These are phyloP conservation scores for Fraxinus sp. DNA, from an alignment of 305 asterid species.

Conservation along the genomic window DNA sequence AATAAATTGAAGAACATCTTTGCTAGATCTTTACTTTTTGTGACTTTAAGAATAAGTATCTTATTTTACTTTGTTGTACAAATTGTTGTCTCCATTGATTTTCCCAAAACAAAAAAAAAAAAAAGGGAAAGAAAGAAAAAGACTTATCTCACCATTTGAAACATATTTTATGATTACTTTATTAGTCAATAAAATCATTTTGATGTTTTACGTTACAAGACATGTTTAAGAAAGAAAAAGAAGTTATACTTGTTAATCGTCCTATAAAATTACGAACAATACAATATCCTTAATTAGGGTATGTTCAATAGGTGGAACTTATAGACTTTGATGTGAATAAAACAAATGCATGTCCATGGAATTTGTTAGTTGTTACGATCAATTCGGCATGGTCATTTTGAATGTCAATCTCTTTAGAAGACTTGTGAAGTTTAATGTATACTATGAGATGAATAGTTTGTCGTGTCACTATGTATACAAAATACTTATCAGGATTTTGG, in stretches of 20 bases:
- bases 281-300: background rate
- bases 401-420: too few species aligned
- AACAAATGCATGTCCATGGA: too few species aligned
- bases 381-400: background rate
- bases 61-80: background rate
- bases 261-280: too few species aligned
- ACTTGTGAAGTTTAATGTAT: background rate
- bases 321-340: background rate
- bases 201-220: background rate
- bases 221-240: background rate
- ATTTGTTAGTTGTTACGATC: background rate
- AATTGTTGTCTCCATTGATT: background rate
- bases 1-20: background rate
- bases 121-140: too few species aligned
- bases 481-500: too few species aligned
- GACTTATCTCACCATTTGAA: background rate
- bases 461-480: background rate
- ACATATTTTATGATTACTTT: background rate
- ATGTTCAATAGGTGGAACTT: background rate
- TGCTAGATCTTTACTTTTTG: constrained; percentile 15
- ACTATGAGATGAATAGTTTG: background rate
- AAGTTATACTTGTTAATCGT: background rate
- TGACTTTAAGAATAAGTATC: constrained; percentile 18
- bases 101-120: too few species aligned
- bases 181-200: background rate